Evolutionary conservation across 805 yeast species (phyloP), one percentile per base, ranked within the genome.

Genomic region (Saccharomycopsis sp.): DNA sequence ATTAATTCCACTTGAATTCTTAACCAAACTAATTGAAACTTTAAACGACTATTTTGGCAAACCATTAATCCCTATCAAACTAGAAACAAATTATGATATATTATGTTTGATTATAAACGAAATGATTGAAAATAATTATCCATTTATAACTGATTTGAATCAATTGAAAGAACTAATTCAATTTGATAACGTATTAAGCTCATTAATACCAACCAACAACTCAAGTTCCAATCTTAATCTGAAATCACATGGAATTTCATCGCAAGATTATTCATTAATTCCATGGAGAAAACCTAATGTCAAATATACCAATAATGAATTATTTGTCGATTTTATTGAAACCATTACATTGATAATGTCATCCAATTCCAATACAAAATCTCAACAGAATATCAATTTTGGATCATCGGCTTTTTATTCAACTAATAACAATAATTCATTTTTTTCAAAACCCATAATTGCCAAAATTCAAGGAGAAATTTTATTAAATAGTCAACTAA

Each of bases 231-330:
- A 20, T 6, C 15, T n/a, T 12, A 31, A 34, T 23, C 15, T 38
- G 15, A 30, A 40, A 5, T 37, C 38, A 10, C 32, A 29, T 3
- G 42, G 49, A 3, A 21, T 40, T 5, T 36, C 31, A 14, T 36
- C 46, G 12, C 15, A 36, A 6, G 40, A 46, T 12, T 25, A 48
- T 1, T 51, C 51, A 15, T 55, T 62, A 35, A 61, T 63, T 6
- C 95, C 95, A 1, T 89, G 97, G 97, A 70, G 97, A 51, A 66
- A 73, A 35, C 55, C 77, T 3, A 71, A 75, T 47, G 79, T 82
- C n/a, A 72, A 69, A 49, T 76, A 84, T 55, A 69, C 84, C 3
- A 77, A 77, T 49, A 86, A 89, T 57, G 97, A 89, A 58, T 67
- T 89, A 58, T 86, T 78, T 55, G 80, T 89, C 6, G 97, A 92